These are phyloP conservation scores for Ocimum tenuiflorum DNA, from an alignment of 257 asterid genomes.

Conservation along the genomic window DNA sequence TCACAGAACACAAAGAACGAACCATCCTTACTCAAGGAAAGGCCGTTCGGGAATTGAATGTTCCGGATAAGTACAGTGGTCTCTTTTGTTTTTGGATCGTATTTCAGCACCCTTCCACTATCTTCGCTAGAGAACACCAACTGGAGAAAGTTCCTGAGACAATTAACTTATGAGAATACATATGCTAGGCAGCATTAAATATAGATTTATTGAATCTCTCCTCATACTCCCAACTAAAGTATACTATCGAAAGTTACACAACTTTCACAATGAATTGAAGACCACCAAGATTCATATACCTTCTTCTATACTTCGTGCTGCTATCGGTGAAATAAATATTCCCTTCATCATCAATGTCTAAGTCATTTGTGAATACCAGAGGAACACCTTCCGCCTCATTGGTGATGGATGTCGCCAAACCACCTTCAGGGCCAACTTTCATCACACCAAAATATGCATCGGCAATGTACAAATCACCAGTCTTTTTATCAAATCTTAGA, in stretches of 20 bases:
- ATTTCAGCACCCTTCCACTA: conserved; percentile 83
- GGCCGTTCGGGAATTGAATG: conserved; percentile 80
- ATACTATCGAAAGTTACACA: no score
- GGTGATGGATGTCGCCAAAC: conserved; percentile 63
- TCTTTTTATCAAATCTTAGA: conserved; percentile 65
- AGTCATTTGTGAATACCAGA: conserved; percentile 66
- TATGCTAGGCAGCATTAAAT: background rate
- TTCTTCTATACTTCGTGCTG: conserved; percentile 66
- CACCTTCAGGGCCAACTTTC: conserved; percentile 96
- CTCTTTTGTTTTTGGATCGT: conserved; percentile 53
- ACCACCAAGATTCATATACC: conserved; percentile 35
- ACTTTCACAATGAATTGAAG: background rate
- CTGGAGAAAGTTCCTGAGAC: conserved; percentile 71
- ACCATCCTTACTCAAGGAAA: conserved; percentile 82
- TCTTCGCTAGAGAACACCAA: conserved; percentile 66
- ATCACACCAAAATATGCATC: conserved; percentile 92
- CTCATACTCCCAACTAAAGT: no score
- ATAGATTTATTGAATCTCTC: no score
- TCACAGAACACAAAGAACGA: conserved; percentile 77
- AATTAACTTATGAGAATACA: background rate
- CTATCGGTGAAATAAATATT: conserved; percentile 87
- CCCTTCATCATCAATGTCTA: conserved; percentile 80
- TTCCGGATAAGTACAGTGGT: conserved; percentile 64
- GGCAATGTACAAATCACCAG: conserved; percentile 83
- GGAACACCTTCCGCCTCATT: conserved; percentile 82